These are phyloP conservation scores for Middelhovenomyces tepae DNA, from an alignment of 805 yeast genomes.

Conservation along the genomic window DNA sequence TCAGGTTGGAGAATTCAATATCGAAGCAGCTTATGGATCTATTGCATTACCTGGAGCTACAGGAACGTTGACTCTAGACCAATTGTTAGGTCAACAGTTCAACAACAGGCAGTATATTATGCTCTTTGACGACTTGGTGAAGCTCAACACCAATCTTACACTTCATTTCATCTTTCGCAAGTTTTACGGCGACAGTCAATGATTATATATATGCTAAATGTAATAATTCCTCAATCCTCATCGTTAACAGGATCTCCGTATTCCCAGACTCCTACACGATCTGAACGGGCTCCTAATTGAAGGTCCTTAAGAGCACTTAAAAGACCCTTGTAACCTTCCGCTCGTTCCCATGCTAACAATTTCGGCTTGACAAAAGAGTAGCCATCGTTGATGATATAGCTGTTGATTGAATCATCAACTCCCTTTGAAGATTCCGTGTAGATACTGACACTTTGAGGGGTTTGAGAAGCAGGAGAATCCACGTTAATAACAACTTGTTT, in stretches of 20 bases:
- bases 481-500: slow-evolving; percentile 48
- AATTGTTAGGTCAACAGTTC: slow-evolving; percentile 63
- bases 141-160: slow-evolving; percentile 59
- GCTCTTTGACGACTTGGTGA: slow-evolving; percentile 59
- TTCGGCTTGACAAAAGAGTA: slow-evolving; percentile 41
- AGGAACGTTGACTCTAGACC: slow-evolving; percentile 56
- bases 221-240: no score
- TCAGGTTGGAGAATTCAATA: slow-evolving; percentile 56
- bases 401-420: slow-evolving; percentile 51
- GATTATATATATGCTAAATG: slow-evolving; percentile 1
- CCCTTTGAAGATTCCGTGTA: slow-evolving; percentile 50
- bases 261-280: slow-evolving; percentile 62
- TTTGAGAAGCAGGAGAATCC: slow-evolving; percentile 26
- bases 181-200: slow-evolving; percentile 47
- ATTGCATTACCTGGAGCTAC: slow-evolving; percentile 46
- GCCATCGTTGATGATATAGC: slow-evolving; percentile 49
- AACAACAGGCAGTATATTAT: slow-evolving; percentile 48
- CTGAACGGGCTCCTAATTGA: slow-evolving; percentile 42
- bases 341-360: slow-evolving; percentile 29
- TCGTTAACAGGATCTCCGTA: slow-evolving; percentile 63
- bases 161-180: slow-evolving; percentile 63
- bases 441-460: slow-evolving; percentile 36
- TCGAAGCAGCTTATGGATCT: slow-evolving; percentile 66
- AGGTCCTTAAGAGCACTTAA: slow-evolving; percentile 33
- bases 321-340: slow-evolving; percentile 26